Base-by-base conservation (phyloP, 306 rosid species). In the Fagus sylvatica region DNA sequence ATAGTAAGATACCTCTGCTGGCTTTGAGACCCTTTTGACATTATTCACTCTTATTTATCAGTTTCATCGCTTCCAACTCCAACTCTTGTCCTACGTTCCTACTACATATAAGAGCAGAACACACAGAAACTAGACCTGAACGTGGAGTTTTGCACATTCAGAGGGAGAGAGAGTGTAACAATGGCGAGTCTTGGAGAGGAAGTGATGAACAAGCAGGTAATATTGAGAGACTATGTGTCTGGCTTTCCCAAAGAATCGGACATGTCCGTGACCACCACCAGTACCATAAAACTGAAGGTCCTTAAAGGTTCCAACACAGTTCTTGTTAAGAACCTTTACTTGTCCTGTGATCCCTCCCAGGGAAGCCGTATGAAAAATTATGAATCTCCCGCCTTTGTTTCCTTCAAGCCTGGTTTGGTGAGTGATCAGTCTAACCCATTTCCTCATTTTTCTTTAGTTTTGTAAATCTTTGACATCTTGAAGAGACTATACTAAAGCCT, bases 281-380 rank as follows among this genome's bases (percentile, higher is more conserved):
- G 7, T 16, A 61, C 40, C 67, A 32, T 33, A 61, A 22, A 61
- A 6, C 68, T 61, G 10, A 33, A 33, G 68, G 19, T 61, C 34
- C 68, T 41, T 61, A 3, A 77, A 16, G 53, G 30, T 19, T 53
- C 46, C 32, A 5, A 41, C 6, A 39, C 53, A 28, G 19, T 74
- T 4, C 10, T 57, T 1, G 40, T 74, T 8, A 74, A 74, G 41
- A 74, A 41, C 33, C 77, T 57, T 53, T 74, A 54, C 69, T 57
- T 74, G 40, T 74, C 77, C 2, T 74, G 77, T 19, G 77, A 74
- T 37, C 69, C 77, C 10, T 74, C 41, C 69, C 60, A 54, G 77
- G 55, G 41, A 11, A 36, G 7, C 8, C 6, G 42, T 5, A 74
- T 17, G 69, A 41, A 6, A 13, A 40, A 57, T 15, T 5, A 8